Base-by-base conservation (phyloP, 2,329 filamentous ascomycete species). In the Cladosporium sp. region DNA sequence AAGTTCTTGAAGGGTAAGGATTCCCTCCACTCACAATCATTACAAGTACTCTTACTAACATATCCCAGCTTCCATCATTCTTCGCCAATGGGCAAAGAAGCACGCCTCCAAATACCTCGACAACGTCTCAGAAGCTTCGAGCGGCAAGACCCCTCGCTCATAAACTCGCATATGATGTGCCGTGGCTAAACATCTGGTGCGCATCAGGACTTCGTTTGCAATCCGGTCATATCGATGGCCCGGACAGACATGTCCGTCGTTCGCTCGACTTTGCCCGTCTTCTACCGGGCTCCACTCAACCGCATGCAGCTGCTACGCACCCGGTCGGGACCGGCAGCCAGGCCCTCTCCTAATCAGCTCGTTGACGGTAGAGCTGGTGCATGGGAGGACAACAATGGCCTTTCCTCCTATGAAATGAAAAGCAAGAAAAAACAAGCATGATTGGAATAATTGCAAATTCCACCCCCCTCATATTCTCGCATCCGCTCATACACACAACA, bases 1-100 rank as follows among this genome's bases (percentile, higher is more conserved):
- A 96, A 95, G 74, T 98, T 97, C 74, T 75, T 97, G 62, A 98
- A 98, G 77, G 91, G 92, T 95, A 83, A 73, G 79, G 53, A 20
- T 45, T 53, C 49, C 22, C 11, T 20, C 33, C 47, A 19, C 57
- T 47, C 48, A 30, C 8, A 41, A 53, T 47, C 27, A 59, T 19
- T 11, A 22, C 11, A 33, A 16, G 18, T 30, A 12, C 64, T 63
- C 46, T 36, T 52, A 58, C 57, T 68, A 57, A 61, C 57, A 35
- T 38, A 38, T 49, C 51, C 11, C 52, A 95, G 91, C 90, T 61
- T 96, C 92, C 20, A 90, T 97, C 62, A 78, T 95, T 54, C 87
- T 91, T 30, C 88, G 92, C 61, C 83, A 87, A 64, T 98, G 93
- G 93, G 89, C 90, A 51, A 96, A 95, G 62, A 68, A 68, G 52